Conservation (phyloP, 192 early-diverging fungal genomes). For the Rhizophagus sp. region DNA sequence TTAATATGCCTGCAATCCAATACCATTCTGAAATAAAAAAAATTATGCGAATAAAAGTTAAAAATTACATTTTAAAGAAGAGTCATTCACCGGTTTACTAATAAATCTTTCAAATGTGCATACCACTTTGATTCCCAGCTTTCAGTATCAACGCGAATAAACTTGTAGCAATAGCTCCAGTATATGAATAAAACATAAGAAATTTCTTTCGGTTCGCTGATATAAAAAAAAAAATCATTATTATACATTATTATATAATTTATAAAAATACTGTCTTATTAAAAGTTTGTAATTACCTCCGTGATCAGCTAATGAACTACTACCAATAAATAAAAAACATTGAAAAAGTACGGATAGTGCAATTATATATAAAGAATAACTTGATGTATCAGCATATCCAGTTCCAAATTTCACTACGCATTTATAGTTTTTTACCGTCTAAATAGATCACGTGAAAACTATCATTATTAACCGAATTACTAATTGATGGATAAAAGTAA, state of each 20-base stretch:
- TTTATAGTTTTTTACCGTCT: slow-evolving; percentile 13
- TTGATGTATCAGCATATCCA: slow-evolving; percentile 37
- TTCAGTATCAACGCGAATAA: slow-evolving; percentile 32
- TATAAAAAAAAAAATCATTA: background rate
- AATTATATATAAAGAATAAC: slow-evolving; percentile 44
- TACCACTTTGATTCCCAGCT: slow-evolving; percentile 14
- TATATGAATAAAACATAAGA: slow-evolving; percentile 40
- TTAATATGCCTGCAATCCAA: slow-evolving; percentile 17
- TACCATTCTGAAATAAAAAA: background rate
- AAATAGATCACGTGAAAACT: background rate
- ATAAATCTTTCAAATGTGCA: slow-evolving; percentile 14
- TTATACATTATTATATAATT: background rate
- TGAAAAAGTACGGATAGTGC: slow-evolving; percentile 47
- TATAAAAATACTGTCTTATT: background rate
- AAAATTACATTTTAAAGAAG: background rate
- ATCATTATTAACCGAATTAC: no score
- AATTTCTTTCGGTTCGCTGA: slow-evolving; percentile 47
- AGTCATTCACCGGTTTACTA: background rate
- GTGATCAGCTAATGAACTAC: slow-evolving; percentile 51
- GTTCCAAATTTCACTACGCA: slow-evolving; percentile 36
- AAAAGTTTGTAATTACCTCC: slow-evolving; percentile 31
- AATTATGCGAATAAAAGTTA: no score
- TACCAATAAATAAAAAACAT: slow-evolving; percentile 47
- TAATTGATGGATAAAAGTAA: no score
- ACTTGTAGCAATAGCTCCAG: slow-evolving; percentile 43